Percentiles rank a stretch among this genome's conserved stretches.
phyloP scores from a whole-genome alignment of 1,139 yeast genomes.

The Arxiozyma heterogenica region DNA sequence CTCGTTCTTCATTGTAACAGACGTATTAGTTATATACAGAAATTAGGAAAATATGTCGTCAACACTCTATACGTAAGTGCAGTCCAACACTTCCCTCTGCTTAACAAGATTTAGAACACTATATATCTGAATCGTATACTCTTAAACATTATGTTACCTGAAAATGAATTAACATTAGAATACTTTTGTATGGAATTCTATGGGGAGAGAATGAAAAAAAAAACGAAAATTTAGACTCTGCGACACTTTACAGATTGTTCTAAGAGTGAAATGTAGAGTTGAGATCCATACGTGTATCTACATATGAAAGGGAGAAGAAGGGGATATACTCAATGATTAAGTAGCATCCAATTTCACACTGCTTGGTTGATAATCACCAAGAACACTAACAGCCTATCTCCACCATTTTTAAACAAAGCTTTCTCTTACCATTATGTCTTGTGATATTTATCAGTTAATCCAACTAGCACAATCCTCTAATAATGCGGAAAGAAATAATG shows the following conservation, averaged over 20 bases:
- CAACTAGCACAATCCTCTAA: slow-evolving; percentile 28
- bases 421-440: not conserved
- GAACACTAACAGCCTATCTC: no score
- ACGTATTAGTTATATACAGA: not conserved
- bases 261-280: not conserved
- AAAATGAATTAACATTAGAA: not conserved
- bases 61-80: not conserved
- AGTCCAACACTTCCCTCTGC: not conserved
- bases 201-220: not conserved
- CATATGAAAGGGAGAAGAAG: no score
- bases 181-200: not conserved
- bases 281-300: not conserved
- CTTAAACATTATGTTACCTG: not conserved
- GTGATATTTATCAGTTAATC: slow-evolving; percentile 14
- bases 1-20: not conserved
- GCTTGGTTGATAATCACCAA: no score
- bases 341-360: no score
- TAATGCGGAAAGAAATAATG: slow-evolving; percentile 27
- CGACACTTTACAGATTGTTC: not conserved
- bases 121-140: not conserved
- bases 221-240: not conserved
- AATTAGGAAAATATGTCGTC: no score
- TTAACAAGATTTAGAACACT: no score
- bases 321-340: no score
- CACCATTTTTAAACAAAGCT: not conserved